A percentile compares a stretch with the other conserved stretches of the same genome.
Evolutionary conservation across 2,329 filamentous ascomycete genomes (phyloP).

Genomic region (Lachnellula occidentalis): DNA sequence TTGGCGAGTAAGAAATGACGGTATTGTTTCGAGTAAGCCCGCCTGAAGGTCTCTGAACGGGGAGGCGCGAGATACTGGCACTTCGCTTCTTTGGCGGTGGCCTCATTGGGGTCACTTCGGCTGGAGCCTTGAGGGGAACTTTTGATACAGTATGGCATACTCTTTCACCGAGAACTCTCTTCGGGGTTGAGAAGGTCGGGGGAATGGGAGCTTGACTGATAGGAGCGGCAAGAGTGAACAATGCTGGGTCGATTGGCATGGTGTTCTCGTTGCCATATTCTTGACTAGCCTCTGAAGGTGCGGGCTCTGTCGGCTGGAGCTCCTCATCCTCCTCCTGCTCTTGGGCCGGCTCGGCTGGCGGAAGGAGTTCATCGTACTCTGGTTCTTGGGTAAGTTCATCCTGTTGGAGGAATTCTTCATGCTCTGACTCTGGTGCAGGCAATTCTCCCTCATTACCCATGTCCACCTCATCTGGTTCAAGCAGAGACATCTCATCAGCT

Average conservation of each 20-base stretch:
- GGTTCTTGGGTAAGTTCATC: not conserved
- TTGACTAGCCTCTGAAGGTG: slow-evolving; percentile 56
- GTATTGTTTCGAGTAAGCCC: slow-evolving; percentile 44
- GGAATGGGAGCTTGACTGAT: slow-evolving; percentile 1
- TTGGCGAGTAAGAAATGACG: slow-evolving; percentile 50
- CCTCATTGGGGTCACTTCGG: slow-evolving; percentile 38
- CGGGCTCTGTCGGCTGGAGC: slow-evolving; percentile 36
- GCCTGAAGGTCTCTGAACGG: slow-evolving; percentile 37
- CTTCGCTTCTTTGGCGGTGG: slow-evolving; percentile 34
- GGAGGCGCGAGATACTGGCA: slow-evolving; percentile 39
- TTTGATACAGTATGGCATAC: slow-evolving; percentile 71
- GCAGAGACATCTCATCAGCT: slow-evolving; percentile 54
- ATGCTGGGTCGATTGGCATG: slow-evolving; percentile 48
- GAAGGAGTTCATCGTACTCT: slow-evolving; percentile 1
- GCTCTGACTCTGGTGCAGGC: not conserved
- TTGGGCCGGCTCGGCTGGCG: not conserved
- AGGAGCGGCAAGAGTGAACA: slow-evolving; percentile 27
- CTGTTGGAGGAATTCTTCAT: not conserved
- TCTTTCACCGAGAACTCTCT: slow-evolving; percentile 27
- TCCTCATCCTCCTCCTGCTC: not conserved
- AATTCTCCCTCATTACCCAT: not conserved
- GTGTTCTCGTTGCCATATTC: slow-evolving; percentile 64
- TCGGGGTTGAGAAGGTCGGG: slow-evolving; percentile 22
- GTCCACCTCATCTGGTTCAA: slow-evolving; percentile 36
- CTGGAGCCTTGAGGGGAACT: slow-evolving; percentile 66